Evolutionary conservation across 2,329 filamentous ascomycete species (phyloP), one percentile per base, ranked within the genome.

Genomic region (Microsporum audouinii): DNA sequence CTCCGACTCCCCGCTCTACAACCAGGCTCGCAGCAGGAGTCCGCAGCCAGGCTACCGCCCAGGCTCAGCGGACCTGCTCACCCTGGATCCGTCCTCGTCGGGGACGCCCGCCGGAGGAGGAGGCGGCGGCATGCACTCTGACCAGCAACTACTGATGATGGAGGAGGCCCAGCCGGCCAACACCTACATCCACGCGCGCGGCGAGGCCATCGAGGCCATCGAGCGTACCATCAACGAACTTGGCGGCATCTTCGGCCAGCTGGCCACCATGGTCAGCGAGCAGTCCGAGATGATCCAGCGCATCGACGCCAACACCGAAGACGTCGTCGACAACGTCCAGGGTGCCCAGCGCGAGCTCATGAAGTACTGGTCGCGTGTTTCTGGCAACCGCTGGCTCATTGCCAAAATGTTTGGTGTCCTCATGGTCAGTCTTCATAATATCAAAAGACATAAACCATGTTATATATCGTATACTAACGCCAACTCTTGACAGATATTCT

Each of bases 271-370:
- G 94, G 94, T 99, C 34, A 90, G 88, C 60, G 92, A 99, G 73
- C 94, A 99, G 76, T 90, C 89, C 64, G 94, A 96, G 75, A 95
- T 96, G 88, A 95, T 99, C 66, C 90, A 97, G 75, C 82, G 92
- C 57, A 96, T 96, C 70, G 92, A 97, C 69, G 92, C 92, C 66
- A 96, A 97, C 74, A 96, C 92, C 1, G 94, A 99, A 71, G 91
- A 96, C 68, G 90, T 99, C 4, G 92, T 99, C 60, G 92, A 97
- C 70, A 99, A 99, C 68, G 92, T 99, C n/a, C 85, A 96, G 70
- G 94, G 94, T 17, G 94, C 94, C 4, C 94, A 99, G 72, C 82
- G 91, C 65, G 92, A 99, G 75, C 73, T 99, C 70, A 84, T 99
- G 77, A 96, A 96, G 74, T 99, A 97, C 76, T 99, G 94, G 92